Conservation (phyloP, 2,329 filamentous ascomycete species). For the Colletotrichum tofieldiae region DNA sequence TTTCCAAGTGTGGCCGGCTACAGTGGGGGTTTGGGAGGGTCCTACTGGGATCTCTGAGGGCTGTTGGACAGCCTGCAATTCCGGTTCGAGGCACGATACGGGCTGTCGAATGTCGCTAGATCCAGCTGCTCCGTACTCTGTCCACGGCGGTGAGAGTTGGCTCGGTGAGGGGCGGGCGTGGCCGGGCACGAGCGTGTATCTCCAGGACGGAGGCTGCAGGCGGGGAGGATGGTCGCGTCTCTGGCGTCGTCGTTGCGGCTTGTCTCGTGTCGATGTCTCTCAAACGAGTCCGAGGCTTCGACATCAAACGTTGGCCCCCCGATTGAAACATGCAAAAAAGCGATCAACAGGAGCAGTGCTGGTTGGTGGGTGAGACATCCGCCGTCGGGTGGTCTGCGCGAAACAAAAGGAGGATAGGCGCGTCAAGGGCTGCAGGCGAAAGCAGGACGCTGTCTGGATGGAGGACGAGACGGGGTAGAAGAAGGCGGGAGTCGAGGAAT, state of each 20-base stretch:
- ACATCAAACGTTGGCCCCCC: slow-evolving; percentile 16
- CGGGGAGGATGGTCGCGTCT: background rate
- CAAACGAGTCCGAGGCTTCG: slow-evolving; percentile 17
- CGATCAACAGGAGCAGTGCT: slow-evolving; percentile 1
- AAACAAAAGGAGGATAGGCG: background rate
- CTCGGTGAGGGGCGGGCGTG: background rate
- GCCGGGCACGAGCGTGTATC: background rate
- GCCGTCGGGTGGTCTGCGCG: background rate
- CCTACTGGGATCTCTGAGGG: background rate
- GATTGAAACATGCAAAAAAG: slow-evolving; percentile 32
- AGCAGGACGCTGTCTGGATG: background rate
- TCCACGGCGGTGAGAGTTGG: slow-evolving; percentile 1
- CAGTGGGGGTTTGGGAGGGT: slow-evolving; percentile 27
- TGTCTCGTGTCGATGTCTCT: slow-evolving; percentile 15
- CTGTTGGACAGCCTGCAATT: slow-evolving; percentile 28
- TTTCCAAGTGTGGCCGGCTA: slow-evolving; percentile 21
- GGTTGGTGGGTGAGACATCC: background rate
- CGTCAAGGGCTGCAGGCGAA: background rate
- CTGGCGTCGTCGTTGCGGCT: slow-evolving; percentile 14
- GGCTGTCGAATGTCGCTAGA: slow-evolving; percentile 21
- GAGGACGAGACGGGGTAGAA: background rate
- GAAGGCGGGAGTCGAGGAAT: slow-evolving; percentile 20
- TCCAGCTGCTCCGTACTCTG: background rate
- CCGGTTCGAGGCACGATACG: slow-evolving; percentile 35
- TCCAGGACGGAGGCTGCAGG: background rate